These are phyloP conservation scores for Aspergillus luchuensis DNA, from an alignment of 2,329 filamentous ascomycete genomes.

Conservation along the genomic window DNA sequence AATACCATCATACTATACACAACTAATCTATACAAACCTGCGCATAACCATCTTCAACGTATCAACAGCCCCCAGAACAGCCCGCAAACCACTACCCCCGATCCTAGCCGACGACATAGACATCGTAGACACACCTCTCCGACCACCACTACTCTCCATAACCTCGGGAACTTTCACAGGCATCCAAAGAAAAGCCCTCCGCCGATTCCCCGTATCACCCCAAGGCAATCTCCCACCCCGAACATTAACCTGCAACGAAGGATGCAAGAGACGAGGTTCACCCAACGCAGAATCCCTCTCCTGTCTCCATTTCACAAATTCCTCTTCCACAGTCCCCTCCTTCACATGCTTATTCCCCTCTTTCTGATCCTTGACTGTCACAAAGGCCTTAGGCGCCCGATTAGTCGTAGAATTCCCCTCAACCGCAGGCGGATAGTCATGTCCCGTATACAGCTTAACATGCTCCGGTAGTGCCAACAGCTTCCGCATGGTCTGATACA, in stretches of 20 bases:
- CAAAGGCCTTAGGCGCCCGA: not conserved
- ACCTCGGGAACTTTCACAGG: not conserved
- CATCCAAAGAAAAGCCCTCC: not conserved
- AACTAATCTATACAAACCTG: not conserved
- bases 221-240: slow-evolving; percentile 38
- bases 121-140: not conserved
- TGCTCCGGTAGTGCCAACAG: slow-evolving; percentile 47
- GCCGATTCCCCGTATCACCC: not conserved
- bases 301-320: slow-evolving; percentile 36
- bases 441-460: slow-evolving; percentile 54
- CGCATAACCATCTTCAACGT: not conserved
- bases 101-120: not conserved
- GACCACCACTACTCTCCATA: not conserved
- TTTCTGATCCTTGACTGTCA: slow-evolving; percentile 20
- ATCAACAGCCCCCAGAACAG: not conserved
- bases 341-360: slow-evolving; percentile 31
- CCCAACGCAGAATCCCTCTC: slow-evolving; percentile 34
- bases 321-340: slow-evolving; percentile 25
- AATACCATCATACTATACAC: too few relatives aligned
- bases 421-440: slow-evolving; percentile 50
- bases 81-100: not conserved
- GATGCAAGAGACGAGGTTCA: slow-evolving; percentile 40
- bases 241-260: slow-evolving; percentile 44
- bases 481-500: slow-evolving; percentile 49
- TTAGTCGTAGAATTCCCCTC: slow-evolving; percentile 1